phyloP scores from a whole-genome alignment of 768 basidiomycete species.

The Filobasidium wieringae region DNA sequence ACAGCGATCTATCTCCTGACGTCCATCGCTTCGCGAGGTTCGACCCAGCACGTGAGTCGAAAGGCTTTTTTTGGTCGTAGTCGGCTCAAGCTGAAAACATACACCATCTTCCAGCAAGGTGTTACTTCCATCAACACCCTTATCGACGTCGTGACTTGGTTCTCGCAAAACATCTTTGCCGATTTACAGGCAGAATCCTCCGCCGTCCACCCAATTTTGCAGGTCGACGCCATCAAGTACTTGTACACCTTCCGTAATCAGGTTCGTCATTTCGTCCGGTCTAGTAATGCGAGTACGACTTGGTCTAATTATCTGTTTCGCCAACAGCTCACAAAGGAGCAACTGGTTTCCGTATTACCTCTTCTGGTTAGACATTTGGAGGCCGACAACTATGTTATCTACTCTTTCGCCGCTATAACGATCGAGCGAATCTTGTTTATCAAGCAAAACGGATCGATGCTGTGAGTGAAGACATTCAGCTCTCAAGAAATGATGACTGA shows the following conservation, averaged over 20 bases:
- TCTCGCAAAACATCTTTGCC: conserved; percentile 76
- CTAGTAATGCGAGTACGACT: neutral
- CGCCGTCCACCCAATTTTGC: conserved; percentile 72
- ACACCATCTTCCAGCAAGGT: conserved; percentile 51
- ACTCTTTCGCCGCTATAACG: conserved; percentile 94
- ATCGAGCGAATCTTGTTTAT: conserved; percentile 90
- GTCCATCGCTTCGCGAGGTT: conserved; percentile 82
- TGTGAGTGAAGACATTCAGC: conserved; percentile 47
- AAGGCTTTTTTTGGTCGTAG: neutral
- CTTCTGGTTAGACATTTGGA: conserved; percentile 68
- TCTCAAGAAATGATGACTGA: neutral
- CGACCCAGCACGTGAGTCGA: conserved; percentile 61
- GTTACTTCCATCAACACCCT: conserved; percentile 86
- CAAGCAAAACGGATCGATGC: conserved; percentile 58
- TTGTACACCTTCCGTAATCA: conserved; percentile 92
- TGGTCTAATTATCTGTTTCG: neutral
- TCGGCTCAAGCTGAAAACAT: neutral
- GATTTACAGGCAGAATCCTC: conserved; percentile 65
- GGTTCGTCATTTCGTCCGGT: conserved; percentile 44
- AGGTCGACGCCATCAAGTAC: conserved; percentile 93
- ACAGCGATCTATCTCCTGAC: conserved; percentile 84
- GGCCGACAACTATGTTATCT: conserved; percentile 79
- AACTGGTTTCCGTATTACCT: conserved; percentile 81
- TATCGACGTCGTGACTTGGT: conserved; percentile 90
- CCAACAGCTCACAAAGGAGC: conserved; percentile 73